Evolutionary conservation across 75 land plant species (phyloP).

Genomic region (Pinus taeda): DNA sequence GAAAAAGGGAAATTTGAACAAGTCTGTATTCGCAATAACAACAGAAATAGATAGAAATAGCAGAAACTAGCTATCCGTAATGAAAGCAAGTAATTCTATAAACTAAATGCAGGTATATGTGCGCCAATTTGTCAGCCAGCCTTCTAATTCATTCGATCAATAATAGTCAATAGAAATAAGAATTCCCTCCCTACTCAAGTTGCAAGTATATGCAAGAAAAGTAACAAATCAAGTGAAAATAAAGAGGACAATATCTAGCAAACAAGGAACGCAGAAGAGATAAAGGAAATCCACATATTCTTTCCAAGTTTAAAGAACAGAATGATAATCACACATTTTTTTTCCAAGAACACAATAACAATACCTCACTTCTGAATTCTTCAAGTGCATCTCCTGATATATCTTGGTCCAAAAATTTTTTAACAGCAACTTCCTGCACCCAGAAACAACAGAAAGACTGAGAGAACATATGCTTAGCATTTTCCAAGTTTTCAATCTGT

Average conservation of each 20-base stretch:
- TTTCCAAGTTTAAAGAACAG: neutral
- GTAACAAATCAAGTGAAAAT: neutral
- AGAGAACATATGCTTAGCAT: too few species aligned
- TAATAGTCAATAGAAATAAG: neutral
- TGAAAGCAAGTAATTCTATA: neutral
- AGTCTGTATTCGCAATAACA: neutral
- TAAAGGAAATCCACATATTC: neutral
- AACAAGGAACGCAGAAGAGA: neutral
- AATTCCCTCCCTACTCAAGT: neutral
- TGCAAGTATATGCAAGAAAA: neutral
- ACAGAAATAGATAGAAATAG: neutral
- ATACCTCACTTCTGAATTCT: conserved; percentile 87
- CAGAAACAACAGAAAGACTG: neutral
- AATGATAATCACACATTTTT: neutral
- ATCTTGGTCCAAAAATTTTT: conserved; percentile 89
- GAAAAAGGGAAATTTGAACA: neutral
- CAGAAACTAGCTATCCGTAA: neutral
- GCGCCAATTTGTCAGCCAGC: neutral
- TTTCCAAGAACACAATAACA: neutral
- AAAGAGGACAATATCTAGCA: neutral
- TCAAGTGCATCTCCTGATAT: conserved; percentile 83
- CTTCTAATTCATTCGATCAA: neutral
- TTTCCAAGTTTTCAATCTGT: neutral
- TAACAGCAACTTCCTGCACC: conserved; percentile 93
- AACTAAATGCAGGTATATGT: neutral